Conservation (phyloP, 2,329 filamentous ascomycete genomes). For the Botrytis fabae region DNA sequence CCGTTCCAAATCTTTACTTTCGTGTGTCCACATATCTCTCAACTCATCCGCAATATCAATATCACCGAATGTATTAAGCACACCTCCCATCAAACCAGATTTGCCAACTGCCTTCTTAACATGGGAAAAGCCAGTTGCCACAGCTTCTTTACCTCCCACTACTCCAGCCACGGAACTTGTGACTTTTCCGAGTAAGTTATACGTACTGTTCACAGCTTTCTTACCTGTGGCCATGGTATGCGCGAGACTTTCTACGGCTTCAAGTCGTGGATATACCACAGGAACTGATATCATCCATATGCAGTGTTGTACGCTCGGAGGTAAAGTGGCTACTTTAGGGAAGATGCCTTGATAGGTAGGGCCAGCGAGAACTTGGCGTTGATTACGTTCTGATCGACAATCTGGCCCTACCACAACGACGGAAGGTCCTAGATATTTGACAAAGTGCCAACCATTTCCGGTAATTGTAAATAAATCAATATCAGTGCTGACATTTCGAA, state of each 20-base stretch:
- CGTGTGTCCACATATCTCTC: constrained; percentile 97
- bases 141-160: constrained; percentile 90
- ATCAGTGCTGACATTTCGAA: constrained; percentile 85
- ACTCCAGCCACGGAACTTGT: constrained; percentile 94
- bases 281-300: constrained; percentile 95
- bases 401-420: constrained; percentile 89
- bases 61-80: constrained; percentile 94
- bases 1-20: constrained; percentile 93
- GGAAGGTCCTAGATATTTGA: constrained; percentile 92
- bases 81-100: constrained; percentile 89
- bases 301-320: constrained; percentile 92
- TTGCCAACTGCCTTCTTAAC: constrained; percentile 98
- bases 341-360: constrained; percentile 97
- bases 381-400: constrained; percentile 86
- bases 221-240: constrained; percentile 93
- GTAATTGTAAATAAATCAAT: constrained; percentile 94
- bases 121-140: constrained; percentile 87
- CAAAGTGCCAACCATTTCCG: constrained; percentile 96
- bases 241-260: constrained; percentile 87
- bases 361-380: constrained; percentile 88
- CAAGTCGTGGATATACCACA: constrained; percentile 84
- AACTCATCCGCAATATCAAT: constrained; percentile 93
- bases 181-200: constrained; percentile 93
- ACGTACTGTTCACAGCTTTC: constrained; percentile 93
- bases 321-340: constrained; percentile 88